Percentiles rank a stretch among this genome's conserved stretches.
Evolutionary conservation across 441 rosid species (phyloP).

Genomic region (Gossypium laxum): DNA sequence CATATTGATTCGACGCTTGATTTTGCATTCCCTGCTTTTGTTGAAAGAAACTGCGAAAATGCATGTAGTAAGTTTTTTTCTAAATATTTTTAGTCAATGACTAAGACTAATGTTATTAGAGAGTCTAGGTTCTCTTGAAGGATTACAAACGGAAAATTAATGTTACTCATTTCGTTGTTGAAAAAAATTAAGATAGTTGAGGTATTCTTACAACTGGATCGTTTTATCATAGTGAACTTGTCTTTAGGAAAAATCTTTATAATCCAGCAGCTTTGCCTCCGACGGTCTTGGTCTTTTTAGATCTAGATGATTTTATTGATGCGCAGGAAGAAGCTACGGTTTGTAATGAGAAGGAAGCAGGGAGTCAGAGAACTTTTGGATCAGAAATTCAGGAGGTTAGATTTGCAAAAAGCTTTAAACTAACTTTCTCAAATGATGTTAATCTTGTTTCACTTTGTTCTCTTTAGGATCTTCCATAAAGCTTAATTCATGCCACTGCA

Average conservation of each 20-base stretch:
- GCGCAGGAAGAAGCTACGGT: slow-evolving; percentile 22
- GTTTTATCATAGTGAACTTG: neutral
- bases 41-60: neutral
- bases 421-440: neutral
- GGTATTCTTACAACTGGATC: neutral
- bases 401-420: slow-evolving; percentile 13
- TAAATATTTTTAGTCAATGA: neutral
- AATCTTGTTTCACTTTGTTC: slow-evolving; percentile 7
- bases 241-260: neutral
- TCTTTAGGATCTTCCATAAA: neutral
- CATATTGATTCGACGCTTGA: neutral
- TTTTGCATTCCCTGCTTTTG: neutral
- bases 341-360: slow-evolving; percentile 19
- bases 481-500: slow-evolving; percentile 26
- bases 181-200: neutral
- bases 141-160: neutral
- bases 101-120: neutral
- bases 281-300: neutral
- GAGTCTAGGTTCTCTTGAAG: neutral
- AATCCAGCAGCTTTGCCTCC: neutral
- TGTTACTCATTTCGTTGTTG: neutral
- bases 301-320: slow-evolving; percentile 9
- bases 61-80: neutral
- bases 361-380: slow-evolving; percentile 7
- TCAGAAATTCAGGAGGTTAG: slow-evolving; percentile 24